Conservation (phyloP, 2,329 filamentous ascomycete species). For the Penicillium sp. region DNA sequence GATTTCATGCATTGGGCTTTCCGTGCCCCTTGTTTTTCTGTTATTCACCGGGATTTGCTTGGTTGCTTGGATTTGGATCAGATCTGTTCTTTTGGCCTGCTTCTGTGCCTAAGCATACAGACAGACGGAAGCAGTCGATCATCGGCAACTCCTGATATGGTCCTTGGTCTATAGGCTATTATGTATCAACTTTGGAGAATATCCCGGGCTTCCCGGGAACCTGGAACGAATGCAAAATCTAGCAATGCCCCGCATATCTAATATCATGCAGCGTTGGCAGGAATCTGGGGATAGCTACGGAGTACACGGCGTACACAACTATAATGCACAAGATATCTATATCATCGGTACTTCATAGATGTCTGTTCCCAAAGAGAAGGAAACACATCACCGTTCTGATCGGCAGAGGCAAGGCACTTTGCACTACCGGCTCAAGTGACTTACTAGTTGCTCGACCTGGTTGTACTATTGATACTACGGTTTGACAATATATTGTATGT, state of each 20-base stretch:
- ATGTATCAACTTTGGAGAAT: slow-evolving; percentile 4
- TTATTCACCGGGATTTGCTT: neutral
- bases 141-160: neutral
- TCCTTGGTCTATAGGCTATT: neutral
- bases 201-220: slow-evolving; percentile 11
- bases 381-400: neutral
- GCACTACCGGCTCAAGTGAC: neutral
- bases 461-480: neutral
- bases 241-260: slow-evolving; percentile 16
- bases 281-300: slow-evolving; percentile 4
- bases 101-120: neutral
- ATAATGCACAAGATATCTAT: no score
- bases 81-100: neutral
- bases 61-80: neutral
- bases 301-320: neutral
- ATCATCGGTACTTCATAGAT: neutral
- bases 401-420: slow-evolving; percentile 1
- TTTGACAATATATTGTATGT: neutral
- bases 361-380: neutral
- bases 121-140: neutral
- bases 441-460: neutral
- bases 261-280: slow-evolving; percentile 15
- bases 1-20: slow-evolving; percentile 23
- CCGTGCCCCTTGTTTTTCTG: slow-evolving; percentile 7
- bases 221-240: slow-evolving; percentile 13